These are phyloP conservation scores for Pythium scleroteichum DNA, from an alignment of 352 stramenopile species.

Conservation along the genomic window DNA sequence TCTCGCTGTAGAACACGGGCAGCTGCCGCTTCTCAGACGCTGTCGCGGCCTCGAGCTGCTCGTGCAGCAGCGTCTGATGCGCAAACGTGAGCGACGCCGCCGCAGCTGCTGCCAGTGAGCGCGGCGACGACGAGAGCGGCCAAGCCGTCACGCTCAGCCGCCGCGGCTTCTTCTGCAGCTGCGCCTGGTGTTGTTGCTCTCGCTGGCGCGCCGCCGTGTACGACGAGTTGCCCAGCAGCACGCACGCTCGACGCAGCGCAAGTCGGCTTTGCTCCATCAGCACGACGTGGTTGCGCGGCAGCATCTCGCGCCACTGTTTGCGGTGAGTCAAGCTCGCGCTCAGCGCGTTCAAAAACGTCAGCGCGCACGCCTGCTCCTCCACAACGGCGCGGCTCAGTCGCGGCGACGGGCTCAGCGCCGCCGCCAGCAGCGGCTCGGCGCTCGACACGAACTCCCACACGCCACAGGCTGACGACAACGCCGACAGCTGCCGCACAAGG, in stretches of 20 bases:
- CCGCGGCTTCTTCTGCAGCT: conserved; percentile 31
- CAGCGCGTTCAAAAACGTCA: conserved; percentile 51
- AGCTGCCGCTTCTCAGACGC: conserved; percentile 38
- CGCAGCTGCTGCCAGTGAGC: conserved; percentile 37
- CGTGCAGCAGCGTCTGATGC: conserved; percentile 61
- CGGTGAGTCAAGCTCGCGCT: conserved; percentile 31
- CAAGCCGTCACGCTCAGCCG: conserved; percentile 30
- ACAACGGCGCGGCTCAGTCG: conserved; percentile 47
- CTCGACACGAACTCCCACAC: conserved; percentile 65
- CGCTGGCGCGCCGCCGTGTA: conserved; percentile 23
- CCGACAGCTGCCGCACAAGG: conserved; percentile 13
- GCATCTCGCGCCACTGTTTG: conserved; percentile 58
- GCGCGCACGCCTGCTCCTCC: conserved; percentile 44
- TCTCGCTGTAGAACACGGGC: conserved; percentile 41
- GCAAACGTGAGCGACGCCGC: conserved; percentile 46
- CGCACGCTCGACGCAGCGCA: conserved; percentile 48
- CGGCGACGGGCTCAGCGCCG: conserved; percentile 33
- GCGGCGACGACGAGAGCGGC: conserved; percentile 33
- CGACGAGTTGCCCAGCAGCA: conserved; percentile 56
- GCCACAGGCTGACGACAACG: conserved; percentile 3
- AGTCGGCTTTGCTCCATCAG: conserved; percentile 71
- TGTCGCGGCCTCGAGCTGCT: conserved; percentile 49
- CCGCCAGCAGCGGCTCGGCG: conserved; percentile 45
- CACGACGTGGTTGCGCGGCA: conserved; percentile 50
- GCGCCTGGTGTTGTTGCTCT: conserved; percentile 25